Evolutionary conservation across 345 rosid genomes (phyloP).

Genomic region (Laguncularia racemosa): DNA sequence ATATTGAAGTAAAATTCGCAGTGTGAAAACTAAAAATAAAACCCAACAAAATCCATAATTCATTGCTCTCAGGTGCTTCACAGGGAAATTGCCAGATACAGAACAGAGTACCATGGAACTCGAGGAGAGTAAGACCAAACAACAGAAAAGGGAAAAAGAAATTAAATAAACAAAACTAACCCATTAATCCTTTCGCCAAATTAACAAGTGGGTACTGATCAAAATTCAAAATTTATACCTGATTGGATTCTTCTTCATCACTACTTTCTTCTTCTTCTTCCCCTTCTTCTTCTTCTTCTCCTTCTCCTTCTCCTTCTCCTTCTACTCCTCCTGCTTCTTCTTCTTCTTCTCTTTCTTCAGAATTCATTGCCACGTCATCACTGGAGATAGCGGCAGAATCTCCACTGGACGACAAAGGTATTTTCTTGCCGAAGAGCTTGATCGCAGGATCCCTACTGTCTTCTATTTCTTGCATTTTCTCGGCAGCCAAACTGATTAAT

Average conservation of each 20-base stretch:
- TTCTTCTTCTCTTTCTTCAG: constrained; percentile 16
- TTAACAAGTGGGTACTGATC: constrained; percentile 16
- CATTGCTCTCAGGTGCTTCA: too few relatives aligned
- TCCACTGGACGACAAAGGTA: constrained; percentile 33
- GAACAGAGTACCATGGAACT: too few relatives aligned
- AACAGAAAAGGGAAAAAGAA: background rate
- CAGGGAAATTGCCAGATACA: too few relatives aligned
- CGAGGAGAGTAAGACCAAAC: background rate
- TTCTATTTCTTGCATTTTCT: constrained; percentile 41
- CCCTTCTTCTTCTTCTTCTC: constrained; percentile 1
- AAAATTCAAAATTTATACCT: constrained; percentile 35
- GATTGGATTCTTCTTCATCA: constrained; percentile 18
- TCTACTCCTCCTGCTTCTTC: constrained; percentile 7
- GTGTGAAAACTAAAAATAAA: too few relatives aligned
- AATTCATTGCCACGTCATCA: constrained; percentile 7
- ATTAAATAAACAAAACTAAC: constrained; percentile 9
- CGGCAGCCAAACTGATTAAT: constrained; percentile 23
- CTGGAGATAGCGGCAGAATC: constrained; percentile 12
- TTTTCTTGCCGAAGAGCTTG: constrained; percentile 76
- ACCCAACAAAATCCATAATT: too few relatives aligned
- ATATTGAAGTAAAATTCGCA: too few relatives aligned
- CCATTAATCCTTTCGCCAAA: constrained; percentile 11
- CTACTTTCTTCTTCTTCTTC: constrained; percentile 1
- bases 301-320: constrained; percentile 3
- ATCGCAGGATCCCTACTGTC: constrained; percentile 38